Conservation (phyloP, 2,329 filamentous ascomycete species). For the Bipolaris gigantea region DNA sequence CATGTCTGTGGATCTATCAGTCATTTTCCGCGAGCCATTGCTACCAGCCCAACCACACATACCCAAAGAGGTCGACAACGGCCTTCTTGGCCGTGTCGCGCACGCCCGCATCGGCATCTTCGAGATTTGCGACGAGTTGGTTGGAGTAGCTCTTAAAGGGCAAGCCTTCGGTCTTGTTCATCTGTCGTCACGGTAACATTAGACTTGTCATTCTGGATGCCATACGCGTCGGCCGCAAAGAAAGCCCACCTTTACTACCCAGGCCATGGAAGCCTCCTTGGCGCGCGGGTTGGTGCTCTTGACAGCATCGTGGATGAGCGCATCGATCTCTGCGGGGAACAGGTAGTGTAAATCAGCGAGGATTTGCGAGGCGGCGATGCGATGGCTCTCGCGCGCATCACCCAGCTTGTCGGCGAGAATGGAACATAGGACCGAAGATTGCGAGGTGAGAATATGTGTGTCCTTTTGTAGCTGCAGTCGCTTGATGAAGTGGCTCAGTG, state of each 20-base stretch:
- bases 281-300: slow-evolving; percentile 78
- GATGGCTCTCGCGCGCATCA: slow-evolving; percentile 83
- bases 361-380: slow-evolving; percentile 71
- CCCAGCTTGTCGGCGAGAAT: slow-evolving; percentile 82
- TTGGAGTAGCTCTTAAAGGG: slow-evolving; percentile 84
- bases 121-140: slow-evolving; percentile 78
- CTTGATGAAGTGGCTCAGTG: slow-evolving; percentile 83
- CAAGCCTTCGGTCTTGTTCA: slow-evolving; percentile 77
- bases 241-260: slow-evolving; percentile 70
- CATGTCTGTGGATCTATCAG: slow-evolving; percentile 58
- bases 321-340: slow-evolving; percentile 73
- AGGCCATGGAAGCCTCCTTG: slow-evolving; percentile 82
- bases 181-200: slow-evolving; percentile 52
- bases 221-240: neutral
- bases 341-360: slow-evolving; percentile 76
- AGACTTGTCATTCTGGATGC: slow-evolving; percentile 4
- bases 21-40: neutral
- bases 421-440: slow-evolving; percentile 71
- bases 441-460: slow-evolving; percentile 66
- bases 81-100: slow-evolving; percentile 81
- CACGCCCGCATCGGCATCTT: slow-evolving; percentile 86
- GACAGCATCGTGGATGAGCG: slow-evolving; percentile 74
- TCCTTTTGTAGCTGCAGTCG: slow-evolving; percentile 83
- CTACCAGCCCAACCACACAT: slow-evolving; percentile 19
- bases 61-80: slow-evolving; percentile 86